A percentile compares a stretch with the other conserved stretches of the same genome.
Evolutionary conservation across 345 rosid species (phyloP).

Genomic region (Eucalyptus viminalis): DNA sequence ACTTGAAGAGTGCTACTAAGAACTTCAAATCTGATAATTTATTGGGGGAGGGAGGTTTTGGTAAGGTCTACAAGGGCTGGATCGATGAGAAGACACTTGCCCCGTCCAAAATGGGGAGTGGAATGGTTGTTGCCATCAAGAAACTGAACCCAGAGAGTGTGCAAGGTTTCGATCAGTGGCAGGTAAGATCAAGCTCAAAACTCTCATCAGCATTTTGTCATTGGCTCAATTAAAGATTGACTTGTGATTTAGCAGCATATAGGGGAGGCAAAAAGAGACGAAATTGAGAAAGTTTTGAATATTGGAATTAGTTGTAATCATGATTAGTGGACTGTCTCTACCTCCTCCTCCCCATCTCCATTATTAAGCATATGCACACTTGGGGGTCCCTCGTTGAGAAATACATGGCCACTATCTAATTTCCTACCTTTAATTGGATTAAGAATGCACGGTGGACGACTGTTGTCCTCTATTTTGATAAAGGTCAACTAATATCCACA

Average conservation of each 20-base stretch:
- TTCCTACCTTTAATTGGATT: not conserved
- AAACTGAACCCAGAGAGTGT: slow-evolving; percentile 50
- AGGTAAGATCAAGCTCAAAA: slow-evolving; percentile 11
- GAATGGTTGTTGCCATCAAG: slow-evolving; percentile 69
- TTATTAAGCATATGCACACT: not conserved
- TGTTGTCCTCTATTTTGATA: not conserved
- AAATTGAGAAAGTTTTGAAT: not conserved
- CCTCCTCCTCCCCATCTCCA: not conserved
- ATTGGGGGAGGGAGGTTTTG: slow-evolving; percentile 83
- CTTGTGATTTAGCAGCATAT: not conserved
- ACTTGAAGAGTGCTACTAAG: slow-evolving; percentile 47
- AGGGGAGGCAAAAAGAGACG: not conserved
- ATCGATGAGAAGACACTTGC: slow-evolving; percentile 42
- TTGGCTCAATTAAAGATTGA: not conserved
- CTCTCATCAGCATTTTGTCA: not conserved
- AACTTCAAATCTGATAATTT: slow-evolving; percentile 49
- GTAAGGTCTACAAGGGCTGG: slow-evolving; percentile 83
- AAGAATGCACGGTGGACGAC: not conserved
- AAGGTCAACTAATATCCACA: not conserved
- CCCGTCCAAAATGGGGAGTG: slow-evolving; percentile 47
- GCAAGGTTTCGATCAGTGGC: slow-evolving; percentile 82
- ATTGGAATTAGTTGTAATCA: not conserved
- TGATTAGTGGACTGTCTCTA: not conserved
- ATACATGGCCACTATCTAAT: not conserved
- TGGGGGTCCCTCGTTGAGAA: not conserved